Percentiles rank a stretch among this genome's conserved stretches.
Evolutionary conservation across 257 asterid species (phyloP).

Genomic region (Solanum megistacrolobum): DNA sequence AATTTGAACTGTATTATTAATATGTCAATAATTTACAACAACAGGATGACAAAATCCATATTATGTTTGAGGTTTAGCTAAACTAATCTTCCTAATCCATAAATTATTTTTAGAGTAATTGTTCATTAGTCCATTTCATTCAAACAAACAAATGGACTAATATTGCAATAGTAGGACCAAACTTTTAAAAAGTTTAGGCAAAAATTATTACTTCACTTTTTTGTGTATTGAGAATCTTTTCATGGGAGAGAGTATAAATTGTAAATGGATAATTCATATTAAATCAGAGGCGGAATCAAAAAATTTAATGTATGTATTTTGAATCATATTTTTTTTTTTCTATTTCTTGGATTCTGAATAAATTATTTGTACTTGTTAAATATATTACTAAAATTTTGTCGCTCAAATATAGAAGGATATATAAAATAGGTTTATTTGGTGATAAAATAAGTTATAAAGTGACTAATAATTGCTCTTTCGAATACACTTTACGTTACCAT

Average conservation of each 20-base stretch:
- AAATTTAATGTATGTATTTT: accelerated
- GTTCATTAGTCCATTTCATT: not conserved
- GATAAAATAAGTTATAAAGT: not conserved
- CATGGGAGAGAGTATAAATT: not conserved
- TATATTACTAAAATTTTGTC: too few species aligned
- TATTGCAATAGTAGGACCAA: not conserved
- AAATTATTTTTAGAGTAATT: not conserved
- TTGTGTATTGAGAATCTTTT: not conserved
- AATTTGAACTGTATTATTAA: not conserved
- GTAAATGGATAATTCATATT: not conserved
- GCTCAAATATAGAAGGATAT: not conserved
- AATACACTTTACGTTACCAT: not conserved
- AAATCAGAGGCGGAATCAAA: too few species aligned
- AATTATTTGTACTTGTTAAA: too few species aligned
- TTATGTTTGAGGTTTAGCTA: not conserved
- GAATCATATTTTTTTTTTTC: too few species aligned
- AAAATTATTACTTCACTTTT: not conserved
- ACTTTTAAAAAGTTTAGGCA: not conserved
- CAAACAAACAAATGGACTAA: not conserved
- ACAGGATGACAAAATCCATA: not conserved
- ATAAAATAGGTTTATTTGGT: too few species aligned
- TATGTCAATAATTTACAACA: not conserved
- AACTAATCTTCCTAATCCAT: not conserved
- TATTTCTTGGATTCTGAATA: too few species aligned
- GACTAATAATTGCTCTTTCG: not conserved